Base-by-base conservation (phyloP, 225 moss, liverwort and hornwort species). In the Antitrichia curtipendula region DNA sequence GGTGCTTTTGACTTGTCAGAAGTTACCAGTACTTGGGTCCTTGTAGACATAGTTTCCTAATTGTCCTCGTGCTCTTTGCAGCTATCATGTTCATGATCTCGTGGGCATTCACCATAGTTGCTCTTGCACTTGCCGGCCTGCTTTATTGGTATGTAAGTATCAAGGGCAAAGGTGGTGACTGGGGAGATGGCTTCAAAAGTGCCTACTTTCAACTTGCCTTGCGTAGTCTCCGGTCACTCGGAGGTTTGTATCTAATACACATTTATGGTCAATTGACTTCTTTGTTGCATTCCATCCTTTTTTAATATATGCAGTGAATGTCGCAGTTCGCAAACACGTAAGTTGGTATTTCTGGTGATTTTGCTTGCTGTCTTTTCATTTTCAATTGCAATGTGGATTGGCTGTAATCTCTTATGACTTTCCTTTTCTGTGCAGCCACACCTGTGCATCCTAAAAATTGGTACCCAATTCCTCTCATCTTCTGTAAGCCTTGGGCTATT, bases 121-220 rank as follows among this genome's bases (percentile, higher is more conserved):
- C 99, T 75, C 88, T 99, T 61, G 95, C 95, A 41, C 94, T 99
- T 89, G 99, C 97, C 60, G 89, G 94, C 84, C 93, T 96, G 86
- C 96, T 99, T 61, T 99, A 99, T 90, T 99, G 95, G 91, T 99
- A 99, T 75, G 99, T 99, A 86, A 99, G 99, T 87, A 99, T 99
- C 86, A 99, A 96, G 91, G 99, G 99, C 85, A 99, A 99, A 88
- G 99, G 99, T 87, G 99, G 99, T 89, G 99, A 99, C 85, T 99
- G 99, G 99, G 99, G 99, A 89, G 99, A 99, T 94, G 99, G 99
- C 68, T 99, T 99, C 85, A 99, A 99, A 84, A 99, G 99, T 93
- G 99, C 99, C 63, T 99, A 99, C 87, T 99, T 99, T 89, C 99
- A 99, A 83, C 96, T 99, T 88, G 99, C 99, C 52, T 91, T 99